phyloP scores from a whole-genome alignment of 2,329 filamentous ascomycete genomes.

The Trichoderma hamatum region DNA sequence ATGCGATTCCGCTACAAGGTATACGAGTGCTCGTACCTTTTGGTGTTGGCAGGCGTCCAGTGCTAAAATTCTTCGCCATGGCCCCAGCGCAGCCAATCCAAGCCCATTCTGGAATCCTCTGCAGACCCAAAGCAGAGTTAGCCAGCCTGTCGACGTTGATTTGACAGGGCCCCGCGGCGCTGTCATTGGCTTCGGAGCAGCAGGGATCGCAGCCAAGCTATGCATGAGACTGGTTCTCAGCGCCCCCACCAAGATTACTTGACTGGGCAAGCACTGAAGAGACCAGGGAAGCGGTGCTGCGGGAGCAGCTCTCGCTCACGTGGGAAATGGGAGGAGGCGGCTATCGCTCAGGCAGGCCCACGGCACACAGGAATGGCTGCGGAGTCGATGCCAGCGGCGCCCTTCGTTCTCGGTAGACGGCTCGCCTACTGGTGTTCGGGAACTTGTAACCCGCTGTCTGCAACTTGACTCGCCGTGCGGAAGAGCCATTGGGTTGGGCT shows the following conservation, averaged over 20 bases:
- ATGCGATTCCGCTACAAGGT: background rate
- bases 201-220: slow-evolving; percentile 5
- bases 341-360: background rate
- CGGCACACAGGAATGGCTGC: background rate
- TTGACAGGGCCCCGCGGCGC: background rate
- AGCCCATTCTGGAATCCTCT: slow-evolving; percentile 14
- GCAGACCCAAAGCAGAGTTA: slow-evolving; percentile 16
- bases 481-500: background rate
- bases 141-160: background rate
- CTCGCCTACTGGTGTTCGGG: background rate
- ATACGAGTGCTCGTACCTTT: background rate
- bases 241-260: background rate
- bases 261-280: background rate
- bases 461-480: background rate
- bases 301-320: slow-evolving; percentile 17
- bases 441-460: background rate
- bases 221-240: slow-evolving; percentile 16
- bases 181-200: slow-evolving; percentile 1
- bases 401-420: background rate
- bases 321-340: slow-evolving; percentile 13
- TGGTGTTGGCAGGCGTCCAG: background rate
- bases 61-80: background rate
- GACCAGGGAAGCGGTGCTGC: background rate
- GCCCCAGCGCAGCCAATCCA: slow-evolving; percentile 4
- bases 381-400: background rate